phyloP scores from a whole-genome alignment of 2,329 filamentous ascomycete genomes.

The Zasmidium angulare region DNA sequence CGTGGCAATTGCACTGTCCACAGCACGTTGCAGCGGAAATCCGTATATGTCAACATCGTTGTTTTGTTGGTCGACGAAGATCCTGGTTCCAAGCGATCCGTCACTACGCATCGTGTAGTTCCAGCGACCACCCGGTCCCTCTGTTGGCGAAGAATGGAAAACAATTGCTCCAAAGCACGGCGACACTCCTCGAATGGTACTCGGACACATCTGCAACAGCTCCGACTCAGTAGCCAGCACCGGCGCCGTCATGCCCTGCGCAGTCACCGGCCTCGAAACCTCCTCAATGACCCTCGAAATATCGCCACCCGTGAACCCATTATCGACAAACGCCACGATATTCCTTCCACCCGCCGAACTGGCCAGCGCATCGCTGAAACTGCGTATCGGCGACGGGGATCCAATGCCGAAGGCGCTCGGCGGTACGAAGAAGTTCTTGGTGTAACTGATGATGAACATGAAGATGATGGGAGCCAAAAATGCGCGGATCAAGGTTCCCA shows the following conservation, averaged over 20 bases:
- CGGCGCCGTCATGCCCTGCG: constrained; percentile 56
- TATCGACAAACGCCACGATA: constrained; percentile 77
- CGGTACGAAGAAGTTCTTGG: constrained; percentile 79
- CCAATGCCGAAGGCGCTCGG: constrained; percentile 75
- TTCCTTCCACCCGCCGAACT: constrained; percentile 60
- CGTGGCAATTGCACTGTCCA: constrained; percentile 70
- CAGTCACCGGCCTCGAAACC: constrained; percentile 59
- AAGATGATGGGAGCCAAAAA: constrained; percentile 56
- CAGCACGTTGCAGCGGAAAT: constrained; percentile 74
- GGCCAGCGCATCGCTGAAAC: constrained; percentile 63
- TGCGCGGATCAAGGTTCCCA: constrained; percentile 55
- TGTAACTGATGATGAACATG: constrained; percentile 53
- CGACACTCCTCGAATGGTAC: constrained; percentile 60
- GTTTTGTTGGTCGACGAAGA: constrained; percentile 62
- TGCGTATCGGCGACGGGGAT: constrained; percentile 58
- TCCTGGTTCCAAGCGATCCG: constrained; percentile 63
- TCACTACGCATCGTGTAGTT: constrained; percentile 85
- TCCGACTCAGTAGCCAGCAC: constrained; percentile 57
- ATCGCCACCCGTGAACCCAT: constrained; percentile 64
- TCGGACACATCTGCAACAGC: constrained; percentile 62
- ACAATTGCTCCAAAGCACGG: constrained; percentile 71
- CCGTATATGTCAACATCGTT: constrained; percentile 79
- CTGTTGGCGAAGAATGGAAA: constrained; percentile 72
- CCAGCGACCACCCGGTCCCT: constrained; percentile 69
- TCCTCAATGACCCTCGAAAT: constrained; percentile 70